Evolutionary conservation across 768 basidiomycete species (phyloP), one percentile per base, ranked within the genome.

Genomic region (Agrocybe praecox): DNA sequence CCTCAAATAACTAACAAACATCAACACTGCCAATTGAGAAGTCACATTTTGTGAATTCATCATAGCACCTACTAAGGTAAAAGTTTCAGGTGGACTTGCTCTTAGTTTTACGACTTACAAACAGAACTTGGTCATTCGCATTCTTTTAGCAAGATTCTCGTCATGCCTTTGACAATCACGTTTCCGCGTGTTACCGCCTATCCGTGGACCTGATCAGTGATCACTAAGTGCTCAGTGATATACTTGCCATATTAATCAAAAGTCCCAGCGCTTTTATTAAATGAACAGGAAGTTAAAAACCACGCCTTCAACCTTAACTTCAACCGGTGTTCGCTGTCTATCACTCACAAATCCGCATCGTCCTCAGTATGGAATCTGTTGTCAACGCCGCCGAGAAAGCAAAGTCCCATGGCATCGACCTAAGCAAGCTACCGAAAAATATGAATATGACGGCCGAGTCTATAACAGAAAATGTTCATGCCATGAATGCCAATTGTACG

Each of bases 391-490:
- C 64, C 54, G 63, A 70, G 52, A 61, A 70, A 32, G 72, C 72
- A 6, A 62, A 66, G 33, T 47, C 71, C 43, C 68, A 74, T 64
- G 73, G 73, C 6, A 66, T 77, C 32, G 76, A 79, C 55, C 67
- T 76, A 15, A 75, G 74, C 9, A 78, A 76, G 34, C 59, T 79
- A 22, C 76, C 78, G 4, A 65, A 73, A 59, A 71, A 72, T 24
- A 62, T 76, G 52, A 74, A 81, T 49, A 71, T 80, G 70, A 74
- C 71, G 17, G 62, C 76, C 1, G 74, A 74, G 33, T 70, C 71
- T 1, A 78, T 82, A 40, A 80, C 79, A 0, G 67, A 67, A 46
- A 74, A 76, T 60, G 76, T 78, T 2, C 69, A 70, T 55, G 70
- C 69, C 2, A 72, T 73, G 57, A 79, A 79, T 55, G 58, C 69